These are phyloP conservation scores for Aspergillus cristatus DNA, from an alignment of 495 filamentous ascomycete genomes.

Conservation along the genomic window DNA sequence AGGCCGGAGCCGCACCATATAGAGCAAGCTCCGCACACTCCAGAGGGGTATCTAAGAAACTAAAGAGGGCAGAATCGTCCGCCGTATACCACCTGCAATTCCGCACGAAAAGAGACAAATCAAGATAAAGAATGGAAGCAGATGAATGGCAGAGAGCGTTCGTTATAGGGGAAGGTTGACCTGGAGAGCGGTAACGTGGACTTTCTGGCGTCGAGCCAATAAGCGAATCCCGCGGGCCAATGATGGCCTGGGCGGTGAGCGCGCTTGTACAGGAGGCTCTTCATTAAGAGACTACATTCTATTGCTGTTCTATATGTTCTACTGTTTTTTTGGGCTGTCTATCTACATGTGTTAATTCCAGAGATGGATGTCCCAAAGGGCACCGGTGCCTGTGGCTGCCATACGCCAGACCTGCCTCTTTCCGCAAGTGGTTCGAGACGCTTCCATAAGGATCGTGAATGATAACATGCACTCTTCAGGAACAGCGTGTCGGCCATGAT, in stretches of 20 bases:
- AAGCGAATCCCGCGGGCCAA: constrained; percentile 33
- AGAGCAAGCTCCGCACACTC: constrained; percentile 38
- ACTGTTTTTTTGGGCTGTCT: no score
- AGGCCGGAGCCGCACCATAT: constrained; percentile 39
- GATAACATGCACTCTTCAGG: no score
- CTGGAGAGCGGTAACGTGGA: constrained; percentile 5
- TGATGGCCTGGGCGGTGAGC: constrained; percentile 33
- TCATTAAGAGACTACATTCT: no score
- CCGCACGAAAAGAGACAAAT: neutral
- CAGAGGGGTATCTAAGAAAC: constrained; percentile 4
- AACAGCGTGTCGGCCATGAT: no score
- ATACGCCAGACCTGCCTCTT: no score
- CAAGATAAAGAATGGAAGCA: constrained; percentile 1
- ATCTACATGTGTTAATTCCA: no score
- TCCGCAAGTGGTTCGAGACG: no score
- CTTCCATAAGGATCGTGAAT: no score
- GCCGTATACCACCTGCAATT: constrained; percentile 29
- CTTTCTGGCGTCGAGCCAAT: constrained; percentile 20
- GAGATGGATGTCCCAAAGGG: no score
- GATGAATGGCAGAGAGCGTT: constrained; percentile 17
- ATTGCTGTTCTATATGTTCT: no score
- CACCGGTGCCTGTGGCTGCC: no score
- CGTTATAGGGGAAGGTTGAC: constrained; percentile 16
- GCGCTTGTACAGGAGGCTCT: no score
- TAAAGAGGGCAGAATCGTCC: constrained; percentile 24